phyloP scores from a whole-genome alignment of 768 basidiomycete species.

The Rhizopogon vesiculosus region DNA sequence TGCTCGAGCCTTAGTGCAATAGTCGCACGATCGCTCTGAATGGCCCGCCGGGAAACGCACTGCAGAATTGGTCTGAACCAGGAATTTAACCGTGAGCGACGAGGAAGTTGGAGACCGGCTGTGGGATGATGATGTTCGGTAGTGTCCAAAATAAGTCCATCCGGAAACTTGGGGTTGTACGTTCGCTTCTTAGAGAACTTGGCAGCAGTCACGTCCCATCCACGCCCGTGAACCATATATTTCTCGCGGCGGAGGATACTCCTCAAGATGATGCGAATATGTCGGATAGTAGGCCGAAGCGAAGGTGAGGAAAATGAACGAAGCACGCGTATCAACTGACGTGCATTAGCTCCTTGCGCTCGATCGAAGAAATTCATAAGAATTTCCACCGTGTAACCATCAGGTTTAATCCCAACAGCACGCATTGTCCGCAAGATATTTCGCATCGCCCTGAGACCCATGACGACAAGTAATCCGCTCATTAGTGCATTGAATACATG shows the following conservation, averaged over 20 bases:
- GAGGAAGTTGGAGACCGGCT: slow-evolving; percentile 38
- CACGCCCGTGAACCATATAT: slow-evolving; percentile 34
- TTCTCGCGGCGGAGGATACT: slow-evolving; percentile 51
- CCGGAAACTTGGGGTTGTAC: slow-evolving; percentile 4
- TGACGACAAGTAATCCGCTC: slow-evolving; percentile 39
- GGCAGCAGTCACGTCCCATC: slow-evolving; percentile 42
- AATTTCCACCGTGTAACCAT: slow-evolving; percentile 50
- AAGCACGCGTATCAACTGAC: slow-evolving; percentile 43
- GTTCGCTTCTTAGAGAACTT: slow-evolving; percentile 32
- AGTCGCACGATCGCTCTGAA: slow-evolving; percentile 54
- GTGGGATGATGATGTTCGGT: slow-evolving; percentile 42
- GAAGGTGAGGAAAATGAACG: slow-evolving; percentile 36
- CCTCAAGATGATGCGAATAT: slow-evolving; percentile 53
- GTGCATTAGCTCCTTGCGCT: slow-evolving; percentile 37
- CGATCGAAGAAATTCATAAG: slow-evolving; percentile 49
- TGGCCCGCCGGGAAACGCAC: slow-evolving; percentile 40
- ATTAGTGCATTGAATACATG: slow-evolving; percentile 62
- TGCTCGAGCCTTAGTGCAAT: slow-evolving; percentile 60
- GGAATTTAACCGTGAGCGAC: slow-evolving; percentile 23
- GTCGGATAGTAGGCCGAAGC: slow-evolving; percentile 47
- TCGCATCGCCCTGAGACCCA: slow-evolving; percentile 45
- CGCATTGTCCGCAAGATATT: slow-evolving; percentile 54
- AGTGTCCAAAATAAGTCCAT: slow-evolving; percentile 11
- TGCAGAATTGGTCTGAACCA: slow-evolving; percentile 38
- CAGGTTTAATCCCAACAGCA: slow-evolving; percentile 41